phyloP scores from a whole-genome alignment of 441 rosid species.

The Geranium incanum region DNA sequence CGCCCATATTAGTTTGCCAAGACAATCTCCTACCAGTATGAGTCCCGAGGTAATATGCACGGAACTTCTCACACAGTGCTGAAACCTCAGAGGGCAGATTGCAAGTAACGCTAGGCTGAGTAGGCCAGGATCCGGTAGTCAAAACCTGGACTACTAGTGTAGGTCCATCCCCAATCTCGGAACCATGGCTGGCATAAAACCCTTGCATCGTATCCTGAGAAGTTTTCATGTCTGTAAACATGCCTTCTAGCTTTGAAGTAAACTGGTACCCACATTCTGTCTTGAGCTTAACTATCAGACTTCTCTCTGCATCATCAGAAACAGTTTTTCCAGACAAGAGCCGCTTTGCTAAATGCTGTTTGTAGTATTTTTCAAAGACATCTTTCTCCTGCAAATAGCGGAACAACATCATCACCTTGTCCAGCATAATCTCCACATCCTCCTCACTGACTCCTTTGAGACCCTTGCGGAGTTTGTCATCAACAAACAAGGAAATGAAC shows the following conservation, averaged over 20 bases:
- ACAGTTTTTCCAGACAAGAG: constrained; percentile 1
- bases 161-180: constrained; percentile 75
- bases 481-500: constrained; percentile 82
- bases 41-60: constrained; percentile 82
- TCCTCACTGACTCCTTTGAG: constrained; percentile 75
- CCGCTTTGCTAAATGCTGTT: constrained; percentile 4
- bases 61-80: constrained; percentile 83
- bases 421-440: constrained; percentile 82
- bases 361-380: constrained; percentile 66
- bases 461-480: constrained; percentile 28
- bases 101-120: neutral
- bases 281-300: constrained; percentile 88
- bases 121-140: constrained; percentile 70
- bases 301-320: constrained; percentile 17
- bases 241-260: constrained; percentile 90
- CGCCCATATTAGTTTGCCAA: constrained; percentile 97
- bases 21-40: constrained; percentile 88
- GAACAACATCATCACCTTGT: constrained; percentile 95
- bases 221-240: constrained; percentile 97
- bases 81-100: constrained; percentile 65
- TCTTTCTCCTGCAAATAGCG: constrained; percentile 95
- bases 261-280: constrained; percentile 93
- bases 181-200: constrained; percentile 51
- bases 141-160: constrained; percentile 85
- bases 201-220: constrained; percentile 89